Evolutionary conservation across 192 early-diverging fungal genomes (phyloP), one percentile per base, ranked within the genome.

Genomic region (Phlyctochytrium bullatum): DNA sequence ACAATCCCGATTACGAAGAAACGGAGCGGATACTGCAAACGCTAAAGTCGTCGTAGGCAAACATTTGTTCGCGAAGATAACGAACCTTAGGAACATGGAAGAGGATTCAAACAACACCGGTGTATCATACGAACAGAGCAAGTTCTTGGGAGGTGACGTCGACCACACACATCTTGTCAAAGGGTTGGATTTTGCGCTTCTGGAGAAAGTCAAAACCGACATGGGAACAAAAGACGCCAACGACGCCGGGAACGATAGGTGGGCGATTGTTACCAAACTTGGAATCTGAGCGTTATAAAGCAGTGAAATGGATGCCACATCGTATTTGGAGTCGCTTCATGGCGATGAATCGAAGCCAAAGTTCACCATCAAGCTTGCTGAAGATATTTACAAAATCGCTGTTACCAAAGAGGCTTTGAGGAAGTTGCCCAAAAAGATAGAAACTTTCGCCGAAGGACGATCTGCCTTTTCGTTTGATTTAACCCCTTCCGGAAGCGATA

Each of bases 161-260:
- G 79, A 89, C 27, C 93, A 90, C 65, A 95, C 95, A 2, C 95
- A 97, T 80, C 72, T 97, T 54, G 95, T 97, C 24, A 97, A 94
- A 60, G 95, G 95, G 29, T 78, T 97, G 1, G 95, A 97, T 74
- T 95, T 78, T 79, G 82, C 90, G 12, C 80, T 97, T 2, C 78
- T 97, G 20, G 74, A 88, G 52, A 90, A 90, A 73, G 80, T 89
- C 2, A 78, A 89, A 24, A 77, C 52, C 16, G 75, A 82, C 50
- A 14, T 82, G 31, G 12, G 79, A 57, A 33, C 58, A 25, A 14
- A 72, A 50, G 67, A 70, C 16, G 52, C 17, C 2, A 51, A 67
- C 4, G 20, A 20, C 10, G 40, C 40, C 10, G 40, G 20, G 20
- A 47, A 20, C 6, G 40, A 47, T 20, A 47, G 40, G 40, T 47